Conservation (phyloP, 345 rosid genomes). For the Crucihimalaya himalaica region DNA sequence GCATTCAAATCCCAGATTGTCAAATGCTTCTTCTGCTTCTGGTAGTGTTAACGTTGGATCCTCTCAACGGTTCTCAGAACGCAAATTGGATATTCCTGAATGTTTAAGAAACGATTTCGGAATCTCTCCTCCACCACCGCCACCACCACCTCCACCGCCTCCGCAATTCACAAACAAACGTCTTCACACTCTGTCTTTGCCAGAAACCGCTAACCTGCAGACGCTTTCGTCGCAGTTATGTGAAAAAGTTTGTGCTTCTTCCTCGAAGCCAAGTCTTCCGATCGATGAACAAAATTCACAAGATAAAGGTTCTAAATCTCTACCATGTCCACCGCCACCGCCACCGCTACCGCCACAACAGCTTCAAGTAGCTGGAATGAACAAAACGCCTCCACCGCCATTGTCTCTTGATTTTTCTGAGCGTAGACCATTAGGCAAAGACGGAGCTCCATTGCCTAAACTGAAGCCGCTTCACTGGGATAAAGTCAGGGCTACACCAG, state of each 20-base stretch:
- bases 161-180: conserved; percentile 33
- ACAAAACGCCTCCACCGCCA: conserved; percentile 66
- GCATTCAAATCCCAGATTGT: conserved; percentile 62
- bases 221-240: conserved; percentile 36
- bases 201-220: conserved; percentile 3
- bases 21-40: conserved; percentile 59
- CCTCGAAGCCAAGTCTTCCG: conserved; percentile 9
- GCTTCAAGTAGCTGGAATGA: conserved; percentile 16
- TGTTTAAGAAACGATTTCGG: conserved; percentile 26
- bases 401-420: conserved; percentile 58
- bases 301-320: conserved; percentile 38
- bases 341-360: conserved; percentile 51
- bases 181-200: conserved; percentile 5
- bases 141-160: conserved; percentile 50
- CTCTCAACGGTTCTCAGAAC: conserved; percentile 42
- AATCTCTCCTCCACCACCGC: conserved; percentile 44
- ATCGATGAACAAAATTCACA: conserved; percentile 25
- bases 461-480: conserved; percentile 99
- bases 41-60: conserved; percentile 46
- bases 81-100: conserved; percentile 30
- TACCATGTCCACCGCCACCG: conserved; percentile 64
- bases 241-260: conserved; percentile 33
- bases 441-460: conserved; percentile 78
- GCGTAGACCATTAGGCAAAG: conserved; percentile 57
- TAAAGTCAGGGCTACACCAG: conserved; percentile 96